phyloP scores from a whole-genome alignment of 2,329 filamentous ascomycete genomes.

The Fusarium secorum region DNA sequence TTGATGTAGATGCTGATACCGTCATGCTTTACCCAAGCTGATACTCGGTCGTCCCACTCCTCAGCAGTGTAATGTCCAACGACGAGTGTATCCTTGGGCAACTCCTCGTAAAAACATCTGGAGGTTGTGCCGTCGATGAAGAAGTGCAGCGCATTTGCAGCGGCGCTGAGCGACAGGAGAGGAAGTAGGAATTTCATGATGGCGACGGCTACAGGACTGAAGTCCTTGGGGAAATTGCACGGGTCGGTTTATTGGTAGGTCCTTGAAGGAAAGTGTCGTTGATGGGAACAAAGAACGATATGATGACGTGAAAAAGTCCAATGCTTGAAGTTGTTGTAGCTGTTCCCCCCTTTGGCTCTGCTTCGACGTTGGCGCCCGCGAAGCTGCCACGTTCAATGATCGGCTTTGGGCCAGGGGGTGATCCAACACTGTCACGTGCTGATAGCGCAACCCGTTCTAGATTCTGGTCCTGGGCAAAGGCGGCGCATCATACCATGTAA shows the following conservation, averaged over 20 bases:
- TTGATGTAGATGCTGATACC: conserved; percentile 87
- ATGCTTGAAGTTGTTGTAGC: conserved; percentile 6
- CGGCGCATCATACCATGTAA: conserved; percentile 4
- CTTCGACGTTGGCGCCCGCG: conserved; percentile 19
- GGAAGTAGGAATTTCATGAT: conserved; percentile 69
- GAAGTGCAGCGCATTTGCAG: conserved; percentile 89
- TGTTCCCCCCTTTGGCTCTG: conserved; percentile 29
- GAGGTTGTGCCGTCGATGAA: conserved; percentile 85
- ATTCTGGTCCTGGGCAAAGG: neutral
- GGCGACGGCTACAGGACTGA: conserved; percentile 9
- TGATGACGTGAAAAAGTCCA: conserved; percentile 17
- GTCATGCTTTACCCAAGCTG: conserved; percentile 75
- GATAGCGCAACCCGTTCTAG: conserved; percentile 18
- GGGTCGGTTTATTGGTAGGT: conserved; percentile 1
- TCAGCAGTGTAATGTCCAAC: conserved; percentile 91
- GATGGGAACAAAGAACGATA: conserved; percentile 5
- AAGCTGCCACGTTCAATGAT: conserved; percentile 65
- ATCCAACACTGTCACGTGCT: conserved; percentile 47
- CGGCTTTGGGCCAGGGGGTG: conserved; percentile 43
- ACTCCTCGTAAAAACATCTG: conserved; percentile 98
- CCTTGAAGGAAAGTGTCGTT: conserved; percentile 7
- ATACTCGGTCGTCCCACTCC: conserved; percentile 77
- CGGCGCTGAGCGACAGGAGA: conserved; percentile 69
- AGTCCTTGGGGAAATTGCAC: conserved; percentile 25
- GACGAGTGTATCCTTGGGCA: conserved; percentile 96